Conservation (phyloP, 305 asterid species). For the Solanum aculeatissimum region DNA sequence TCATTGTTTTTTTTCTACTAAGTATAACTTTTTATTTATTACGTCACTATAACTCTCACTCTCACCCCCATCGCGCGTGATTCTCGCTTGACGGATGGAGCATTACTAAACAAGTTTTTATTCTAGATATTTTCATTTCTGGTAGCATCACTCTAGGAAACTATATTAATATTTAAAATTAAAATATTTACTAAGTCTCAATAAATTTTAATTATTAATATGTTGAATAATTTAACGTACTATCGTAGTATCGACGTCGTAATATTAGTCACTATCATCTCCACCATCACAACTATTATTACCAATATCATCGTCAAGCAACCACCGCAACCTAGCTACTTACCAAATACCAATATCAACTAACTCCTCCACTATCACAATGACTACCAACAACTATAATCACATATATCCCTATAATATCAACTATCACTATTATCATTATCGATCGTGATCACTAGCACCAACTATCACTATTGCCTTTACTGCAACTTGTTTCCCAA, state of each 20-base stretch:
- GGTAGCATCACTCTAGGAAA: too few relatives aligned
- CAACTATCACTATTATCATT: neutral
- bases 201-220: neutral
- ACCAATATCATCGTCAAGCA: neutral
- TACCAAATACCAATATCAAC: neutral
- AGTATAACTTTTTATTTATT: neutral
- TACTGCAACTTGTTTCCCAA: neutral
- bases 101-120: neutral
- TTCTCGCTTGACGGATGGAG: neutral
- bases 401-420: neutral
- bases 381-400: neutral
- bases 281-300: neutral
- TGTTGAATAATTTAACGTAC: neutral
- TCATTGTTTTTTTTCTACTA: neutral
- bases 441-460: fast-evolving
- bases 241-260: neutral
- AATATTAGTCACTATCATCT: neutral
- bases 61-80: neutral
- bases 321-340: neutral
- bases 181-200: neutral
- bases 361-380: neutral
- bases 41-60: neutral
- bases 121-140: neutral
- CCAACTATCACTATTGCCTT: neutral
- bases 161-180: neutral